A percentile compares a stretch with the other conserved stretches of the same genome.
Conservation (phyloP, 1,284 basidiomycete genomes). For the Microbotryum intermedium region DNA sequence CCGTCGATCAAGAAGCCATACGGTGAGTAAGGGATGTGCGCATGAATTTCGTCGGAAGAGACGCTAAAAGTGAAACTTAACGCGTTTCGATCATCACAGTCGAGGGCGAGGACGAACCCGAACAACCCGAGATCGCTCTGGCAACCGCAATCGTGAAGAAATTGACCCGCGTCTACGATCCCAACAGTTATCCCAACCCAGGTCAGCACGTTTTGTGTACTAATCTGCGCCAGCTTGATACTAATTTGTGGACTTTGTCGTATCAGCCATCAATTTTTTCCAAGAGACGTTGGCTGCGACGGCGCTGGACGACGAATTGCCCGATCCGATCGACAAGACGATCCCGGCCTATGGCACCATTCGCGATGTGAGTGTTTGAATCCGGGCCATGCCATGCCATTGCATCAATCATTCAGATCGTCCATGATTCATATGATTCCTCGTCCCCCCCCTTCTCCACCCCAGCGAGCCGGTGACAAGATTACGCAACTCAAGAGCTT, state of each 20-base stretch:
- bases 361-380: constrained; percentile 6
- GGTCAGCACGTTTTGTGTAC: constrained; percentile 46
- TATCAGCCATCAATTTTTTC: background rate
- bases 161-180: constrained; percentile 66
- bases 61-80: too few relatives aligned
- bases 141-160: constrained; percentile 71
- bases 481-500: constrained; percentile 3
- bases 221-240: too few relatives aligned
- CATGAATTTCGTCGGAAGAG: too few relatives aligned
- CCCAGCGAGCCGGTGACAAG: constrained; percentile 9
- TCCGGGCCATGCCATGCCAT: background rate
- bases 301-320: constrained; percentile 30
- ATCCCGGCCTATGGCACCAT: constrained; percentile 20
- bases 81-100: background rate
- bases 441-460: background rate
- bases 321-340: constrained; percentile 29
- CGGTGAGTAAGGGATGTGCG: background rate
- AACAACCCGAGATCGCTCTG: constrained; percentile 53
- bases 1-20: constrained; percentile 37
- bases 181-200: constrained; percentile 87
- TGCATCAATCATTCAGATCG: background rate
- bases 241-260: background rate
- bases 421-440: background rate
- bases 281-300: constrained; percentile 26
- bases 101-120: constrained; percentile 5